These are phyloP conservation scores for Syzygium aromaticum DNA, from an alignment of 345 rosid genomes.

Conservation along the genomic window DNA sequence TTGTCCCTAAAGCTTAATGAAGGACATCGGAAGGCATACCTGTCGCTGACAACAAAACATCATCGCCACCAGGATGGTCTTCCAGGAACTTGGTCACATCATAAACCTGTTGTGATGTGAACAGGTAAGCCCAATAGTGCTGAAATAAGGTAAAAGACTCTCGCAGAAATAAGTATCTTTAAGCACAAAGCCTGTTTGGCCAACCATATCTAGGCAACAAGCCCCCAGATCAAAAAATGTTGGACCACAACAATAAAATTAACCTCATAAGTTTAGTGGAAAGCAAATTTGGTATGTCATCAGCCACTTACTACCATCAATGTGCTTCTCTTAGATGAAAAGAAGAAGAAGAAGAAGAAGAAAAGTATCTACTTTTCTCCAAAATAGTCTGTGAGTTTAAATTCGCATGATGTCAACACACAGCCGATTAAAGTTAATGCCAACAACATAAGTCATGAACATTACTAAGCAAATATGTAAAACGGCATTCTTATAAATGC, in stretches of 20 bases:
- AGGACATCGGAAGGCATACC: constrained; percentile 11
- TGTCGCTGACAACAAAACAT: constrained; percentile 43
- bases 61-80: constrained; percentile 60
- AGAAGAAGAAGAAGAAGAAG: background rate
- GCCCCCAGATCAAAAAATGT: background rate
- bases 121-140: background rate
- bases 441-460: background rate
- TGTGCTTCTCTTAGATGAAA: background rate
- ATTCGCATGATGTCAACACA: background rate
- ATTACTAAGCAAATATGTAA: background rate
- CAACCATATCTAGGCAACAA: background rate
- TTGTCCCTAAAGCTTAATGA: background rate
- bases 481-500: background rate
- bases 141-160: background rate
- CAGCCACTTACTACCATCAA: background rate
- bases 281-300: background rate
- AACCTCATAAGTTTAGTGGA: background rate
- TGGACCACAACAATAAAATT: background rate
- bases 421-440: background rate
- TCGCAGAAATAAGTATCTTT: background rate
- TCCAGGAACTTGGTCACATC: constrained; percentile 53
- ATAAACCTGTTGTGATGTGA: constrained; percentile 27
- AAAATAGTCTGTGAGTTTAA: background rate
- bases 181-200: background rate
- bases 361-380: background rate